Evolutionary conservation across 202 grass and related monocot species (phyloP), one percentile per base, ranked within the genome.

Genomic region (Setaria viridis): DNA sequence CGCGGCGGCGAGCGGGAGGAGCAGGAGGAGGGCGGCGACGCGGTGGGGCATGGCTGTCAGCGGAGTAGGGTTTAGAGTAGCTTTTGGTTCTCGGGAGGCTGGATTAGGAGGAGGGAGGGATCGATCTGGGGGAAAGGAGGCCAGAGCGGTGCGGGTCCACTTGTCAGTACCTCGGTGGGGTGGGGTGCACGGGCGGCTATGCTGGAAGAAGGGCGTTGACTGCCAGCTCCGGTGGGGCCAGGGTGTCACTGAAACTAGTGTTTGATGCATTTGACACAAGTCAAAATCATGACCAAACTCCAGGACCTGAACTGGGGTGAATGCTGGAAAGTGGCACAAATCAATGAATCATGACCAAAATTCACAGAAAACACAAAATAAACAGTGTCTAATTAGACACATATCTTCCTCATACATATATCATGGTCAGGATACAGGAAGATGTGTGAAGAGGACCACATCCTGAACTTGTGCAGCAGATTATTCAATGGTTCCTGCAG

Each of bases 1-100:
- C 68, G 25, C 64, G 70, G 47, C 34, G 50, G 76, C 47, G 55
- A 59, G 53, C 19, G 77, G 53, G 51, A 85, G 65, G 72, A 90
- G 85, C 48, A 90, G 34, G 54, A 82, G 59, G 34, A 59, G 62
- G 81, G 78, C 60, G 37, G 75, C 14, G 85, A 69, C 62, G 53
- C 46, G 80, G 85, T 80, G 85, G 89, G 85, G 53, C 89, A 91
- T 91, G 85, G 76, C 17, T 65, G 89, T 81, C 84, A 74, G 85
- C 8, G 62, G 80, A 10, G 55, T 42, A 78, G 79, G 84, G 74
- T 62, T 90, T 84, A 55, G 60, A 46, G 78, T 79, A 58, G 2
- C 49, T 60, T 5, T 9, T 7, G 21, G 16, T 33, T 32, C 46
- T 11, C 11, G 7, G 69, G 72, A 49, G 63, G 20, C 10, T n/a